phyloP scores from a whole-genome alignment of 2,329 filamentous ascomycete genomes.

The Davidsoniella australis region DNA sequence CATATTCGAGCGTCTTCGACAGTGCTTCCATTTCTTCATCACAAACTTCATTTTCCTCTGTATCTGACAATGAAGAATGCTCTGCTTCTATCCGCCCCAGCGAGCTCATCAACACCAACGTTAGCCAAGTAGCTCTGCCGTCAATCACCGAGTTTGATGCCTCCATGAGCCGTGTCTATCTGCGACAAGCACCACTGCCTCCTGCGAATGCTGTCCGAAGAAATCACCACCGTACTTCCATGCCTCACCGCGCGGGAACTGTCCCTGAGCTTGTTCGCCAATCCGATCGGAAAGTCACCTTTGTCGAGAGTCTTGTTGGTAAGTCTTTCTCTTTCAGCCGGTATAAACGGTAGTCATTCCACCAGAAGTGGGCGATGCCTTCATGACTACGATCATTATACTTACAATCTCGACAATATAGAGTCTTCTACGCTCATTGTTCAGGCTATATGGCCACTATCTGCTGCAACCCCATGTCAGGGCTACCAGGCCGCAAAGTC shows the following conservation, averaged over 20 bases:
- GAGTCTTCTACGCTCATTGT: constrained; percentile 96
- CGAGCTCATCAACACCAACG: not conserved
- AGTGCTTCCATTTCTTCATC: constrained; percentile 37
- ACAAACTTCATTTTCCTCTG: constrained; percentile 57
- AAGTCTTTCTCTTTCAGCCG: constrained; percentile 34
- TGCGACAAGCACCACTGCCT: constrained; percentile 17
- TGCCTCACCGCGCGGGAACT: constrained; percentile 34
- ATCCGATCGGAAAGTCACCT: constrained; percentile 80
- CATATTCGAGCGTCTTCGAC: constrained; percentile 6
- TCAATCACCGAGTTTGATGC: constrained; percentile 41
- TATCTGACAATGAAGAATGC: constrained; percentile 53
- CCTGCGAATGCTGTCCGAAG: constrained; percentile 44
- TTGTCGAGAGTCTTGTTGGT: constrained; percentile 96
- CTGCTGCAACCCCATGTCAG: constrained; percentile 54
- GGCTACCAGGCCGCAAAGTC: constrained; percentile 56
- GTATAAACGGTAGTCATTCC: too few species aligned
- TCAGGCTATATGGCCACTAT: constrained; percentile 90
- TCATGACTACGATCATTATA: not conserved
- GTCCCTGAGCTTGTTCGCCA: constrained; percentile 62
- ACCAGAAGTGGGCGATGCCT: too few species aligned
- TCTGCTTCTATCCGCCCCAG: constrained; percentile 35
- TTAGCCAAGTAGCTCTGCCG: not conserved
- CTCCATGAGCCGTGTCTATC: constrained; percentile 24
- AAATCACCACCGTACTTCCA: constrained; percentile 35
- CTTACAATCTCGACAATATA: constrained; percentile 25